phyloP scores from a whole-genome alignment of 208 protist species.

The Angomonas deanei region DNA sequence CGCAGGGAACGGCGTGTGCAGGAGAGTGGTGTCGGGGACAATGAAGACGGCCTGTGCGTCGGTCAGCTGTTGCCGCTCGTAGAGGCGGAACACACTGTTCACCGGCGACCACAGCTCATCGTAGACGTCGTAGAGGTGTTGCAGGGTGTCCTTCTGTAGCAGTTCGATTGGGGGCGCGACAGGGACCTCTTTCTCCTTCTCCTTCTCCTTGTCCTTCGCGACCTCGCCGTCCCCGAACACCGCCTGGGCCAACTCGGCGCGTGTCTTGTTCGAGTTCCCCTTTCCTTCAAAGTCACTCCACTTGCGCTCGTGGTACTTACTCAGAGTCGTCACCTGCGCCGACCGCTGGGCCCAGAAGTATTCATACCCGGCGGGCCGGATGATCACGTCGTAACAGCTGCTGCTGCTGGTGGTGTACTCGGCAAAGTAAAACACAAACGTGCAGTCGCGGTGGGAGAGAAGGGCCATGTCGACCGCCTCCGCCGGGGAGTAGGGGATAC shows the following conservation, averaged over 20 bases:
- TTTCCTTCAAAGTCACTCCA: constrained; percentile 9
- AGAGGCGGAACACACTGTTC: constrained; percentile 29
- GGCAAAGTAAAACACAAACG: constrained; percentile 88
- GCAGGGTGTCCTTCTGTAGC: constrained; percentile 24
- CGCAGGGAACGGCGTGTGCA: constrained; percentile 69
- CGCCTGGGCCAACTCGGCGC: not conserved
- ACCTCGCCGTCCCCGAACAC: not conserved
- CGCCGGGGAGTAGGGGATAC: constrained; percentile 63
- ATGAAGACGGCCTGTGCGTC: constrained; percentile 64
- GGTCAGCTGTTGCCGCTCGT: constrained; percentile 17
- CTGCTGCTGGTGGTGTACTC: constrained; percentile 73
- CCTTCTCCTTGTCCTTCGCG: not conserved
- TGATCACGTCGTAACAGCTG: constrained; percentile 54
- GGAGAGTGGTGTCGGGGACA: constrained; percentile 68
- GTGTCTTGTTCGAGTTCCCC: too few species aligned
- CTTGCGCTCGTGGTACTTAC: constrained; percentile 42
- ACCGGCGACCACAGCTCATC: constrained; percentile 78
- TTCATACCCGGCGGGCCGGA: constrained; percentile 48
- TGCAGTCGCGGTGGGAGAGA: constrained; percentile 51
- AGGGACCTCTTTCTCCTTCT: not conserved
- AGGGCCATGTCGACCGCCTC: constrained; percentile 79
- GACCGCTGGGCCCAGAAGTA: constrained; percentile 55
- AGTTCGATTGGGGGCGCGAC: not conserved
- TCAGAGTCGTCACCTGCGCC: constrained; percentile 54
- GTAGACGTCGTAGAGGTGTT: constrained; percentile 54